phyloP scores from a whole-genome alignment of 2,329 filamentous ascomycete genomes.

The Xylariaceae sp. region DNA sequence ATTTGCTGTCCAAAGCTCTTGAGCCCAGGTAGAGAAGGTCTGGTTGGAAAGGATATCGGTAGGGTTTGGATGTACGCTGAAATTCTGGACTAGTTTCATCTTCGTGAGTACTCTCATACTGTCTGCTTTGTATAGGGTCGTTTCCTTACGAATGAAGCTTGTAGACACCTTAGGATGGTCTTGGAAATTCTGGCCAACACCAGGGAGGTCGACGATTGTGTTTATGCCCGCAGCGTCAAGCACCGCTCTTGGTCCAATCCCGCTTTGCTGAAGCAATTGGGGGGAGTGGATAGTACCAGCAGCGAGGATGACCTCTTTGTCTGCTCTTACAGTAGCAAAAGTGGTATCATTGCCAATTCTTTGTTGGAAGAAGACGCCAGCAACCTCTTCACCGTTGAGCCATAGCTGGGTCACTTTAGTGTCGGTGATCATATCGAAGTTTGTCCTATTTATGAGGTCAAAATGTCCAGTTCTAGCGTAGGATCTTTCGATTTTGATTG shows the following conservation, averaged over 20 bases:
- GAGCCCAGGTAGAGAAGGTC: slow-evolving; percentile 39
- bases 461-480: slow-evolving; percentile 50
- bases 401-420: slow-evolving; percentile 42
- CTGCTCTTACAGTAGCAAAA: slow-evolving; percentile 40
- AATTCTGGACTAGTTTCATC: slow-evolving; percentile 34
- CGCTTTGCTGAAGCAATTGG: slow-evolving; percentile 46
- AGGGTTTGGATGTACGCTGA: slow-evolving; percentile 40
- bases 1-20: slow-evolving; percentile 40
- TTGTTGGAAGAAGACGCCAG: slow-evolving; percentile 41
- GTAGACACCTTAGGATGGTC: slow-evolving; percentile 50
- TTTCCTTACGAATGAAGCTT: slow-evolving; percentile 38
- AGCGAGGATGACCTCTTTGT: slow-evolving; percentile 52
- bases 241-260: slow-evolving; percentile 49
- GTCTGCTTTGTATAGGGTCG: too few species aligned
- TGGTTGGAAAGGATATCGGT: slow-evolving; percentile 37
- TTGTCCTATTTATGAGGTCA: slow-evolving; percentile 41
- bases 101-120: too few species aligned
- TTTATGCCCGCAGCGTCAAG: slow-evolving; percentile 52
- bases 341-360: slow-evolving; percentile 30
- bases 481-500: slow-evolving; percentile 44
- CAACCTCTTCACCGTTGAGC: slow-evolving; percentile 38
- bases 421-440: slow-evolving; percentile 43
- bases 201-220: slow-evolving; percentile 50
- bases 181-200: slow-evolving; percentile 57
- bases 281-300: slow-evolving; percentile 51